phyloP scores from a whole-genome alignment of 2,329 filamentous ascomycete species.

The Endothia cerciana region DNA sequence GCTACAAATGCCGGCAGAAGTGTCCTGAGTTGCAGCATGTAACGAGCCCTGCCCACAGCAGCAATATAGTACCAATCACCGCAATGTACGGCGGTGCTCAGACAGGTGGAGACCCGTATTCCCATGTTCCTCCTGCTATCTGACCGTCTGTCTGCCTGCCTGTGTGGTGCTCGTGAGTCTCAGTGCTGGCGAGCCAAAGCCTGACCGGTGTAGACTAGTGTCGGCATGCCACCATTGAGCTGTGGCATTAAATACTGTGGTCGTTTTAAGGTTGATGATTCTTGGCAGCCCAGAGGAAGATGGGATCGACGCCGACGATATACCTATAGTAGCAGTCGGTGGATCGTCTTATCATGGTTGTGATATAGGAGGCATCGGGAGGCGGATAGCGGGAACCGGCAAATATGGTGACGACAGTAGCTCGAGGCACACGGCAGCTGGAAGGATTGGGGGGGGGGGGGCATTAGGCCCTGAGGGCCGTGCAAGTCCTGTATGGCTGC shows the following conservation, averaged over 20 bases:
- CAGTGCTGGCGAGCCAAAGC: not conserved
- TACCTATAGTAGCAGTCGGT: constrained; percentile 6
- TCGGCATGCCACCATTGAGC: not conserved
- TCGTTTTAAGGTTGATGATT: constrained; percentile 23
- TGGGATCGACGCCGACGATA: constrained; percentile 26
- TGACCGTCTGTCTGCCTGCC: not conserved
- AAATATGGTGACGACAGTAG: constrained; percentile 4
- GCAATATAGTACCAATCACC: constrained; percentile 13
- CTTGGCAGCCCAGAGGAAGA: constrained; percentile 24
- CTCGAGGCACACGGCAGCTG: constrained; percentile 1
- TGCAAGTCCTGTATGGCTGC: not conserved
- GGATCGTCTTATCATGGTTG: constrained; percentile 20
- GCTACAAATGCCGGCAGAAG: constrained; percentile 27
- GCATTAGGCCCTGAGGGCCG: not conserved
- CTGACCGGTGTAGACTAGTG: not conserved
- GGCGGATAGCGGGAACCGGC: constrained; percentile 14
- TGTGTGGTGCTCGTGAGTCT: not conserved
- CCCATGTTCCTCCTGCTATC: not conserved
- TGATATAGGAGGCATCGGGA: constrained; percentile 13
- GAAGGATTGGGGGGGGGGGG: not conserved
- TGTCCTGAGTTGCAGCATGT: constrained; percentile 16
- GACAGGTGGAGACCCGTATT: not conserved
- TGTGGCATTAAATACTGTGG: not conserved
- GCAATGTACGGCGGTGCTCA: constrained; percentile 10
- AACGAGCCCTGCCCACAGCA: constrained; percentile 18